Base-by-base conservation (phyloP, 306 rosid genomes). In the Begonia masoniana region DNA sequence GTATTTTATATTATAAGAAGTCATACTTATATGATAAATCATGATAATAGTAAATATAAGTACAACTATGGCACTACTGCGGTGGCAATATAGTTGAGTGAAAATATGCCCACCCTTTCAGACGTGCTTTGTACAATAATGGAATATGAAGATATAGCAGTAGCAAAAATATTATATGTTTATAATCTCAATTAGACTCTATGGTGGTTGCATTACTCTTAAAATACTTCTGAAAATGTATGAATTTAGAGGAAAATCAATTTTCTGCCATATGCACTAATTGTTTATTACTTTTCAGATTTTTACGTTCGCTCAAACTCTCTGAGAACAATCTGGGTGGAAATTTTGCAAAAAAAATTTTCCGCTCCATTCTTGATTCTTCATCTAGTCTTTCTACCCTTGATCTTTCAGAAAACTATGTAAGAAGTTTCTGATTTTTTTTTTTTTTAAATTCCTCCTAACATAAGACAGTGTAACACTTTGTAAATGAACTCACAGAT, bases 351-450 rank as follows among this genome's bases (percentile, higher is more conserved):
- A 73, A 66, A 65, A 54, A 62, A 66, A 75, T 85, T 63, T 73
- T 82, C 51, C 54, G 13, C 49, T 71, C 78, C 47, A 87, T 91
- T 75, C 76, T 87, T 51, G 55, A 76, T 66, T 68, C 76, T 73
- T 78, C 88, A 8, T 83, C 94, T 60, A 23, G 69, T 76, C 71
- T 83, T 71, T 76, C 85, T 56, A 60, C 71, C 68, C 94, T 83
- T 57, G 96, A 91, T 68, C 91, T 91, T 65, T 83, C 97, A 58
- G 88, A 73, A 23, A 91, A 91, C 74, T 64, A 64, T 41, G 97
- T 91, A 71, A 76, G 89, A 64, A 65, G 49, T 51, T 66, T 35
- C 47, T 43, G n/a, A 48, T 15, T 74, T 51, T 15, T 65, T 51
- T 15, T 74, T 51, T 15, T 65, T 61, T 60, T 47, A 55, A 15